Conservation (phyloP, 768 basidiomycete genomes). For the Asterophora lycoperdoides region DNA sequence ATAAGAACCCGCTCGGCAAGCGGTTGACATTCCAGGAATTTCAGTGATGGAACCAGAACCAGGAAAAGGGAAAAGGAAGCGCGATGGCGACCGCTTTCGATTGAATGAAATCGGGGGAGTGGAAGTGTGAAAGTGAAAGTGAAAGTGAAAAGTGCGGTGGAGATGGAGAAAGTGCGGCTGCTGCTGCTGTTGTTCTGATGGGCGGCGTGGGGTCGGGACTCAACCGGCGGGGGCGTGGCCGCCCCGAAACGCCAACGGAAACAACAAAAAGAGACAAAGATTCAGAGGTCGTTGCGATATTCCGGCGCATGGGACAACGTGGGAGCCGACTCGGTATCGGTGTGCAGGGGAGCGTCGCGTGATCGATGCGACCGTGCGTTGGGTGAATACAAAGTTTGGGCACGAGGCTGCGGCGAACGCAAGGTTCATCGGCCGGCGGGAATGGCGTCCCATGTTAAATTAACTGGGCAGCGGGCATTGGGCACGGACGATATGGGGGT, state of each 20-base stretch:
- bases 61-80: no score
- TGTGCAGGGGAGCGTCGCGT: not conserved
- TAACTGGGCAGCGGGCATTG: conserved; percentile 11
- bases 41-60: not conserved
- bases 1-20: conserved; percentile 10
- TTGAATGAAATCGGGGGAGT: no score
- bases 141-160: no score
- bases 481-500: conserved; percentile 4
- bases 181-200: conserved; percentile 1
- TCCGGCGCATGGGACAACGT: conserved; percentile 1
- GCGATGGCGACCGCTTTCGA: no score
- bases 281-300: no score
- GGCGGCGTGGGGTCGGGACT: not conserved
- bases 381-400: conserved; percentile 1
- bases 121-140: no score
- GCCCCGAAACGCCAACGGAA: not conserved
- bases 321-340: not conserved
- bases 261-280: conserved; percentile 2
- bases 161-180: not conserved
- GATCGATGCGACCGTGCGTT: conserved; percentile 2
- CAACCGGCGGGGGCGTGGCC: conserved; percentile 3
- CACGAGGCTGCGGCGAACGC: conserved; percentile 1
- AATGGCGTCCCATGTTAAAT: conserved; percentile 1
- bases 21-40: conserved; percentile 2
- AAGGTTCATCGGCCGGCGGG: conserved; percentile 8